Base-by-base conservation (phyloP, 2,329 filamentous ascomycete species). In the Keithomyces neogunnii region DNA sequence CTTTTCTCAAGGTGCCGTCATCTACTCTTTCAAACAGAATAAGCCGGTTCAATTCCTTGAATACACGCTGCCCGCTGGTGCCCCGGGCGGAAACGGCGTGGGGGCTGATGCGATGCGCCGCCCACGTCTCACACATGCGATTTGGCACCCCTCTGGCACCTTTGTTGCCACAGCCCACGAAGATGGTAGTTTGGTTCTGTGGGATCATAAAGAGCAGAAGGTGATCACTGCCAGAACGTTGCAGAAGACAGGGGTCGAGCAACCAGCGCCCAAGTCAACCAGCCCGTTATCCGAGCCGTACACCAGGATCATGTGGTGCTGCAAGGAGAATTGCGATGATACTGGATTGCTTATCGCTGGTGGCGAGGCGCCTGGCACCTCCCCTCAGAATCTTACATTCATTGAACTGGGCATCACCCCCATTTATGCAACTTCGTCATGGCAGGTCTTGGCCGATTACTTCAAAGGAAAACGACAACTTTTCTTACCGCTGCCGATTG, bases 21-120 rank as follows among this genome's bases (percentile, higher is more conserved):
- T 93, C 54, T 99, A 95, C 69, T 95, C 89, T 3, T 95, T 99
- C 75, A 97, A 99, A 71, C 87, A 95, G 66, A 91, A 90, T 62
- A 78, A 84, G 53, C 77, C 89, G 0, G 73, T 84, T 45, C 85
- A 87, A 56, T 95, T 83, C 69, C 90, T 95, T 60, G 79, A 91
- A 57, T 97, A 97, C 66, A 77, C 86, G 52, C 68, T 97, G 3
- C 88, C 89, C 0, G 75, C 80, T 9, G 89, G 91, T 13, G 91
- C 92, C 3, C 87, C 88, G 0, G 92, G 92, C n/a, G 80, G 90
- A 70, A 87, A 89, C 62, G 80, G 83, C 31, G 69, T 78, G 39
- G 76, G 78, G 5, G 69, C 82, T 36, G 81, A 84, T 51, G 77
- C 77, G 11, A 65, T 79, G 53, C 82, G 91, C 48, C 81, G 77